These are phyloP conservation scores for Psilocybe tampanensis DNA, from an alignment of 768 basidiomycete species.

Conservation along the genomic window DNA sequence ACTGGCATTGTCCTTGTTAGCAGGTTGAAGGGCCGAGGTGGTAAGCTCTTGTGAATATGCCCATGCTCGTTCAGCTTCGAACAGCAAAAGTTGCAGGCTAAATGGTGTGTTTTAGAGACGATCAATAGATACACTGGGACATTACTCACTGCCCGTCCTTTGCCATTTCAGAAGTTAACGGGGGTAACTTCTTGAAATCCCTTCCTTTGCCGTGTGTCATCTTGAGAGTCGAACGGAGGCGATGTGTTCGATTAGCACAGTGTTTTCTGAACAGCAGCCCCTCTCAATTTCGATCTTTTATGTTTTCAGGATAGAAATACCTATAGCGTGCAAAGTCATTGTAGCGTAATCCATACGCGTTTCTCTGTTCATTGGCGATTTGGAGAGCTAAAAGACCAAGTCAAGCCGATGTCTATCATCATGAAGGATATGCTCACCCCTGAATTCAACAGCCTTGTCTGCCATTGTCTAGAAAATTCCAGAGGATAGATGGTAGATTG, in stretches of 20 bases:
- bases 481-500: slow-evolving; percentile 14
- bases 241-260: slow-evolving; percentile 88
- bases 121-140: slow-evolving; percentile 9
- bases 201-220: slow-evolving; percentile 87
- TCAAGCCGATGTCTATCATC: slow-evolving; percentile 4
- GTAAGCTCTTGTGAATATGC: slow-evolving; percentile 84
- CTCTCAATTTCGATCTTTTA: background rate
- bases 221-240: slow-evolving; percentile 81
- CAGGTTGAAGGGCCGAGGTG: slow-evolving; percentile 49
- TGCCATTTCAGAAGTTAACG: slow-evolving; percentile 65
- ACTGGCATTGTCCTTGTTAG: slow-evolving; percentile 51
- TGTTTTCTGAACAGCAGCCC: slow-evolving; percentile 58
- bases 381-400: slow-evolving; percentile 62
- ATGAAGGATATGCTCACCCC: slow-evolving; percentile 29
- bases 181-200: slow-evolving; percentile 84
- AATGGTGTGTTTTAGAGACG: slow-evolving; percentile 8
- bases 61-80: slow-evolving; percentile 93
- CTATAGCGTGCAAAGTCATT: slow-evolving; percentile 87
- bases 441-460: slow-evolving; percentile 32
- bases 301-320: slow-evolving; percentile 34
- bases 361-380: slow-evolving; percentile 86
- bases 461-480: slow-evolving; percentile 28
- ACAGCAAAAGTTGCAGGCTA: slow-evolving; percentile 82
- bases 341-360: slow-evolving; percentile 87
- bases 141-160: slow-evolving; percentile 79